Evolutionary conservation across 345 rosid genomes (phyloP).

Genomic region (Populus pruinosa): DNA sequence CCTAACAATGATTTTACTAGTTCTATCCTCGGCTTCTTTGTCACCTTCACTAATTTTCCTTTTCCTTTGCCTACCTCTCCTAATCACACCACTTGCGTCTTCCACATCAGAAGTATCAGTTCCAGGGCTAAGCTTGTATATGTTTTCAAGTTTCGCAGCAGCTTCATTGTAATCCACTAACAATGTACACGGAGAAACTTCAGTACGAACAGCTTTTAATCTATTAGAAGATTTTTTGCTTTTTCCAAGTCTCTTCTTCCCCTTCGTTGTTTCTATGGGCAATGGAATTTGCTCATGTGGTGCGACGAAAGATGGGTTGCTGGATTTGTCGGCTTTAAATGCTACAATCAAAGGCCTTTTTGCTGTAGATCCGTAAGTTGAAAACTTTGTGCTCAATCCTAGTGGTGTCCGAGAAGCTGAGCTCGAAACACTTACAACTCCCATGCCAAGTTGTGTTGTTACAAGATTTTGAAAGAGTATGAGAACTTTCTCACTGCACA

Average conservation of each 20-base stretch:
- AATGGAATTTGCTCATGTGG: constrained; percentile 42
- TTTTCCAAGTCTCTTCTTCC: constrained; percentile 43
- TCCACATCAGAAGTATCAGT: constrained; percentile 34
- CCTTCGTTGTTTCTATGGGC: constrained; percentile 47
- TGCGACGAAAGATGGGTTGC: constrained; percentile 40
- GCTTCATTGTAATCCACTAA: constrained; percentile 84
- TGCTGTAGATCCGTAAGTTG: constrained; percentile 31
- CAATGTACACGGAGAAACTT: constrained; percentile 34
- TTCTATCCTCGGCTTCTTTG: constrained; percentile 20
- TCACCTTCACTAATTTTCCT: constrained; percentile 38
- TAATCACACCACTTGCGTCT: constrained; percentile 22
- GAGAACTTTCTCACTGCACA: constrained; percentile 11
- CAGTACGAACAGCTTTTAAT: constrained; percentile 25
- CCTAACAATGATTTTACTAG: constrained; percentile 39
- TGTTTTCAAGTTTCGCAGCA: constrained; percentile 79
- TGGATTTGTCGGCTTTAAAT: constrained; percentile 60
- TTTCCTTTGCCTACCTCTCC: constrained; percentile 38
- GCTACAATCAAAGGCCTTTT: constrained; percentile 63
- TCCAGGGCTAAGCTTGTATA: constrained; percentile 73
- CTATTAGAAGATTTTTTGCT: constrained; percentile 32
- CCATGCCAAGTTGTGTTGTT: constrained; percentile 49
- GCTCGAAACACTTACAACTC: constrained; percentile 80
- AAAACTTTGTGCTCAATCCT: constrained; percentile 46
- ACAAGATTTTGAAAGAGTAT: not conserved
- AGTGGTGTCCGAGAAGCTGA: constrained; percentile 70